Conservation (phyloP, 352 stramenopile species). For the Globisporangium emineosum region DNA sequence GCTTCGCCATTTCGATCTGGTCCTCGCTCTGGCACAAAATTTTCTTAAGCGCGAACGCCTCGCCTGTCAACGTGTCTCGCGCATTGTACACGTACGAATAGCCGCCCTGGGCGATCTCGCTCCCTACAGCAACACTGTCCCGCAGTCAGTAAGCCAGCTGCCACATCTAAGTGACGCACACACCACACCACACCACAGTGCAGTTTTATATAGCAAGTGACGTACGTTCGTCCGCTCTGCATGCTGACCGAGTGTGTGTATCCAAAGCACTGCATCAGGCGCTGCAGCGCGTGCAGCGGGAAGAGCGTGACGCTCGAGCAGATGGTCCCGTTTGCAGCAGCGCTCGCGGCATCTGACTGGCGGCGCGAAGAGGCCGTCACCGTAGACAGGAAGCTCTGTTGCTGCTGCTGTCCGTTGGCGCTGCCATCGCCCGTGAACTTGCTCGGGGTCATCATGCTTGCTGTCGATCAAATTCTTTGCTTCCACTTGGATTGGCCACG, state of each 20-base stretch:
- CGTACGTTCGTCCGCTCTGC: slow-evolving; percentile 76
- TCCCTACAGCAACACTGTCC: slow-evolving; percentile 46
- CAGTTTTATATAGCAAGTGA: slow-evolving; percentile 3
- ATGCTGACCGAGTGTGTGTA: slow-evolving; percentile 62
- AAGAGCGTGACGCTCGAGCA: slow-evolving; percentile 61
- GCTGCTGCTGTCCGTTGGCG: slow-evolving; percentile 7
- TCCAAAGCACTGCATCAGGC: slow-evolving; percentile 67
- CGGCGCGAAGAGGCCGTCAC: neutral
- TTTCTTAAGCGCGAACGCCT: slow-evolving; percentile 89
- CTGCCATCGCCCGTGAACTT: neutral
- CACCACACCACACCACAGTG: neutral
- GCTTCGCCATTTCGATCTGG: slow-evolving; percentile 73
- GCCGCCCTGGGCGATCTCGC: slow-evolving; percentile 80
- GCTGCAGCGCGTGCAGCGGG: slow-evolving; percentile 55
- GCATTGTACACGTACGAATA: slow-evolving; percentile 87
- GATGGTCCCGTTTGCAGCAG: slow-evolving; percentile 23
- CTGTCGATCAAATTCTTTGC: neutral
- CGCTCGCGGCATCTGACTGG: slow-evolving; percentile 15
- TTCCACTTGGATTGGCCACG: neutral
- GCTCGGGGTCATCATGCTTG: slow-evolving; percentile 7
- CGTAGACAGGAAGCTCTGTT: slow-evolving; percentile 30
- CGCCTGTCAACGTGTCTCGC: slow-evolving; percentile 63
- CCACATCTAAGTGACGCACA: neutral
- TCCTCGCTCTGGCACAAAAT: slow-evolving; percentile 83
- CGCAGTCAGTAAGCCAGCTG: too few species aligned